Percentiles rank a stretch among this genome's conserved stretches.
phyloP scores from a whole-genome alignment of 805 yeast species.

The Teunomyces panamensis region DNA sequence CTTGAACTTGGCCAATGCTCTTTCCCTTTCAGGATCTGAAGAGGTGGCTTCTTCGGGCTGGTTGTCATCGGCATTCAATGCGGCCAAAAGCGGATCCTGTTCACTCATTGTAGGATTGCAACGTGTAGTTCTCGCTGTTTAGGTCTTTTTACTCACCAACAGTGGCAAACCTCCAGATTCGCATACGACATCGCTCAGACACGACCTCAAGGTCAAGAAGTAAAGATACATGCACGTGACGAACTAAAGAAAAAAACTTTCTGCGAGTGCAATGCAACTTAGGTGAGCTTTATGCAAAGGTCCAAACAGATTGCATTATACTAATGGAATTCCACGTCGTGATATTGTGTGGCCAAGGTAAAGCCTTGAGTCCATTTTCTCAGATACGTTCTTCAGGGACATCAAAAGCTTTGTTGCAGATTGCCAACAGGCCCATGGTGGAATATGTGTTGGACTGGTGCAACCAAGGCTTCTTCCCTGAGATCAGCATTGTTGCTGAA shows the following conservation, averaged over 20 bases:
- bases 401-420: slow-evolving; percentile 83
- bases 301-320: neutral
- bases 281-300: neutral
- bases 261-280: neutral
- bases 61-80: slow-evolving; percentile 45
- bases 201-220: neutral
- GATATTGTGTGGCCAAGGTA: slow-evolving; percentile 85
- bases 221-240: neutral
- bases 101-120: slow-evolving; percentile 5
- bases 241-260: neutral
- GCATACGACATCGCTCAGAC: neutral
- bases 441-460: slow-evolving; percentile 92
- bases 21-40: slow-evolving; percentile 68
- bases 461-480: slow-evolving; percentile 74
- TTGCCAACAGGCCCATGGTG: slow-evolving; percentile 87
- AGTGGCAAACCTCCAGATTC: slow-evolving; percentile 4
- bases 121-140: neutral
- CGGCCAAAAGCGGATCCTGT: slow-evolving; percentile 69
- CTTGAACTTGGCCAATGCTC: slow-evolving; percentile 75
- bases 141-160: neutral
- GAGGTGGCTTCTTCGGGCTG: slow-evolving; percentile 19
- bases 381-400: slow-evolving; percentile 58
- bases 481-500: slow-evolving; percentile 61
- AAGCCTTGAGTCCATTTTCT: slow-evolving; percentile 68
- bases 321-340: slow-evolving; percentile 90